A percentile compares a stretch with the other conserved stretches of the same genome.
Evolutionary conservation across 345 rosid genomes (phyloP).

Genomic region (Eucalyptus decipiens): DNA sequence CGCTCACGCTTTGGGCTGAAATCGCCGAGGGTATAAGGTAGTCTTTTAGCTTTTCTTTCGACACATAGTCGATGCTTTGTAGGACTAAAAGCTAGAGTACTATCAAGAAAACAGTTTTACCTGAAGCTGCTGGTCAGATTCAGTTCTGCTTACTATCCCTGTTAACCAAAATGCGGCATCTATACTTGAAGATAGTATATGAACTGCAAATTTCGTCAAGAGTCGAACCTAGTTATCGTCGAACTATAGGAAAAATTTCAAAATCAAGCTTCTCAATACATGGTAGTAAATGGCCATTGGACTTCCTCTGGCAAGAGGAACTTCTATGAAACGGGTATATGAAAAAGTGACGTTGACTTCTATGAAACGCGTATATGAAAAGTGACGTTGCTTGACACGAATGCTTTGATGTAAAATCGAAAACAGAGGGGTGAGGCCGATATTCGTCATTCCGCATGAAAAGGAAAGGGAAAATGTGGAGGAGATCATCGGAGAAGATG

Average conservation of each 20-base stretch:
- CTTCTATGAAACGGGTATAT: not conserved
- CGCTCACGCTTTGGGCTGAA: conserved; percentile 57
- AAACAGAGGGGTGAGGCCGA: conserved; percentile 58
- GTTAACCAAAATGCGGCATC: not conserved
- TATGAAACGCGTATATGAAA: not conserved
- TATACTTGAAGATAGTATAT: not conserved
- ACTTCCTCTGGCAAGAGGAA: not conserved
- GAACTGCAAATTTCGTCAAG: not conserved
- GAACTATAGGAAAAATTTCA: not conserved
- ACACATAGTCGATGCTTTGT: not conserved
- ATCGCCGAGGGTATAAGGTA: conserved; percentile 55
- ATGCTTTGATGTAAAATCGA: not conserved
- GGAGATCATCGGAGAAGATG: conserved; percentile 66
- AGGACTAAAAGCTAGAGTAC: not conserved
- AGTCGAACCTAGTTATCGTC: not conserved
- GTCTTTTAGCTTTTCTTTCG: not conserved
- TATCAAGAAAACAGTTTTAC: not conserved
- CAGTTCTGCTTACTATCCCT: not conserved
- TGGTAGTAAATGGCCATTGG: not conserved
- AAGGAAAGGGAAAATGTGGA: conserved; percentile 80
- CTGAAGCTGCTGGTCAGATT: not conserved
- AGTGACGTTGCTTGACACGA: not conserved
- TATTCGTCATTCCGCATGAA: conserved; percentile 90
- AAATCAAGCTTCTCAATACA: not conserved
- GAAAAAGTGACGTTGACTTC: not conserved